A percentile compares a stretch with the other conserved stretches of the same genome.
phyloP scores from a whole-genome alignment of 345 rosid genomes.

The Limnanthes douglasii region DNA sequence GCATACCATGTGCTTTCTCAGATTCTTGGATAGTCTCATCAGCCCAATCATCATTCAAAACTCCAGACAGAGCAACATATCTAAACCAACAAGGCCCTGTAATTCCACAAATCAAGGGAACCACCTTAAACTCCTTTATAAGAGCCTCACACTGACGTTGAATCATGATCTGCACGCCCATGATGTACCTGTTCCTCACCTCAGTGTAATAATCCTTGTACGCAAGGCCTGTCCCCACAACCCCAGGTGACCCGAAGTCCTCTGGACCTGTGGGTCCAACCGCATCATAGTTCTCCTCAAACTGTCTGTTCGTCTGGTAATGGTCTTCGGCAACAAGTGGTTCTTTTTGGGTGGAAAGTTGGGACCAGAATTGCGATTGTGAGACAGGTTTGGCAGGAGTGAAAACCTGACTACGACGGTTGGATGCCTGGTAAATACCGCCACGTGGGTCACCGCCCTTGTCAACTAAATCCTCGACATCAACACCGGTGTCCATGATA shows the following conservation, averaged over 20 bases:
- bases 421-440: constrained; percentile 24
- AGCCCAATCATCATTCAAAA: constrained; percentile 47
- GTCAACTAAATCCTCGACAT: constrained; percentile 37
- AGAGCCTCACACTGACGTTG: constrained; percentile 62
- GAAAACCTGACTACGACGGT: constrained; percentile 15
- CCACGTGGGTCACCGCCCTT: constrained; percentile 24
- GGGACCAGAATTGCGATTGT: constrained; percentile 27
- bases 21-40: constrained; percentile 35
- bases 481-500: constrained; percentile 41
- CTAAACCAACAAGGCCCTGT: constrained; percentile 42
- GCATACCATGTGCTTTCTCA: constrained; percentile 12
- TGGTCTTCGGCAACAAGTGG: not conserved
- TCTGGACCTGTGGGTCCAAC: constrained; percentile 26
- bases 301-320: constrained; percentile 7
- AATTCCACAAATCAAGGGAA: constrained; percentile 52
- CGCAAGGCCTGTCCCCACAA: constrained; percentile 8
- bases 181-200: constrained; percentile 51
- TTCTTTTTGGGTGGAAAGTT: constrained; percentile 8
- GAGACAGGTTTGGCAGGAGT: constrained; percentile 7
- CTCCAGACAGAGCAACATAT: constrained; percentile 27
- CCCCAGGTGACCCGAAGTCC: constrained; percentile 28
- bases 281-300: constrained; percentile 8
- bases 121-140: constrained; percentile 35
- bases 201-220: constrained; percentile 47
- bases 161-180: constrained; percentile 55